Evolutionary conservation across 1,139 yeast genomes (phyloP).

Genomic region (Williopsis jadinii): DNA sequence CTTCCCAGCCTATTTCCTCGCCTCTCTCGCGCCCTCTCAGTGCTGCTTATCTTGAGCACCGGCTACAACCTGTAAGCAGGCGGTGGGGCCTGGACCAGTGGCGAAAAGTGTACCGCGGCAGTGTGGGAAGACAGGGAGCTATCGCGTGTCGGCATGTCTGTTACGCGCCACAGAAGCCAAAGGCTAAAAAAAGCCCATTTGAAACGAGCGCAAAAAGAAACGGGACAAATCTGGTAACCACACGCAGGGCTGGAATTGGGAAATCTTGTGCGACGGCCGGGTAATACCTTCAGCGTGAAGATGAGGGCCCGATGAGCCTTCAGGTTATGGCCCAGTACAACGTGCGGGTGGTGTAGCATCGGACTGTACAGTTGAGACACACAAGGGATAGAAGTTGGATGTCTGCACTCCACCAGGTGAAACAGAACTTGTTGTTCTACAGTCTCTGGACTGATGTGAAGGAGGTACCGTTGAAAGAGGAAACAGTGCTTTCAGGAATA

Average conservation of each 20-base stretch:
- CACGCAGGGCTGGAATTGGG: neutral
- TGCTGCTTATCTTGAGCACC: no score
- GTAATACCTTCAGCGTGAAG: neutral
- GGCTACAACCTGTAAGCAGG: no score
- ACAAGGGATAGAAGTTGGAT: neutral
- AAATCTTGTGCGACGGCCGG: neutral
- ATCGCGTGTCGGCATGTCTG: no score
- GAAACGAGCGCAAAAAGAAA: no score
- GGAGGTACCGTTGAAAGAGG: constrained; percentile 14
- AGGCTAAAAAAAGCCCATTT: no score
- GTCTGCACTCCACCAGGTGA: constrained; percentile 16
- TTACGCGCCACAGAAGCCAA: no score
- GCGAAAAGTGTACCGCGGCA: no score
- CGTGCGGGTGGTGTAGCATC: neutral
- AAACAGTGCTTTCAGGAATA: constrained; percentile 22
- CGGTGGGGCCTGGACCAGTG: no score
- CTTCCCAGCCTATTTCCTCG: no score
- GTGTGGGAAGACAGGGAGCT: no score
- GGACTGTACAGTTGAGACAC: neutral
- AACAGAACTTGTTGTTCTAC: constrained; percentile 41
- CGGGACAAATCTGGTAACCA: no score
- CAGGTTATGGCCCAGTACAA: neutral
- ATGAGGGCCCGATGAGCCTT: neutral
- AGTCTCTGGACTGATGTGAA: constrained; percentile 46
- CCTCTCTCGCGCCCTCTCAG: no score